Conservation (phyloP, 176 grass and related monocot species). For the Bromus sterilis region DNA sequence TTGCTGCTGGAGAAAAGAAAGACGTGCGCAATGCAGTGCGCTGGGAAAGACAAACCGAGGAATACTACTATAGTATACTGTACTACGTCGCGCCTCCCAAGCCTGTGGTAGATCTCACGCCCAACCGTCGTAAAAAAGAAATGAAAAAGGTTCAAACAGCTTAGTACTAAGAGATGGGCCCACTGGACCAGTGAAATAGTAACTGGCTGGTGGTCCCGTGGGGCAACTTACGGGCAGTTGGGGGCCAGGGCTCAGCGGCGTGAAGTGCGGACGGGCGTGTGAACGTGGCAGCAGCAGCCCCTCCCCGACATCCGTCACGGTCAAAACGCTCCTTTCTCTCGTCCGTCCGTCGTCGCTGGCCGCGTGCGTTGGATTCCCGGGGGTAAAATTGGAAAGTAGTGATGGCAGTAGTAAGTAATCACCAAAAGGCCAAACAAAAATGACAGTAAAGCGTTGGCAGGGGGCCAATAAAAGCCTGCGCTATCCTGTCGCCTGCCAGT, state of each 20-base stretch:
- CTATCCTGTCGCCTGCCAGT: neutral
- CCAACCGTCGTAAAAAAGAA: no score
- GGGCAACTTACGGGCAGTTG: neutral
- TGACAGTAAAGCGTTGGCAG: neutral
- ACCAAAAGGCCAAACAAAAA: neutral
- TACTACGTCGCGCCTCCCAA: no score
- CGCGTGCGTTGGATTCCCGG: slow-evolving; percentile 13
- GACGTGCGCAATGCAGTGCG: no score
- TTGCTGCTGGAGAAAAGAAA: no score
- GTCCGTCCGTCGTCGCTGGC: neutral
- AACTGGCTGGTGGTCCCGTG: neutral
- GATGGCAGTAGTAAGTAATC: neutral
- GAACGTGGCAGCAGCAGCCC: neutral
- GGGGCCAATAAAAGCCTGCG: slow-evolving; percentile 16
- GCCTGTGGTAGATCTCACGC: no score
- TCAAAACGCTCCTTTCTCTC: neutral
- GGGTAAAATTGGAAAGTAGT: neutral
- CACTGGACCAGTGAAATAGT: neutral
- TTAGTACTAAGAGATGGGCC: neutral
- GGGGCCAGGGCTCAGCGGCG: neutral
- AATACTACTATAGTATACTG: no score
- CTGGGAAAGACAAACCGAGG: no score
- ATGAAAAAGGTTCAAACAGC: no score
- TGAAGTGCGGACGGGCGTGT: neutral
- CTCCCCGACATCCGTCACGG: neutral